These are phyloP conservation scores for Colletotrichum spinosum DNA, from an alignment of 2,329 filamentous ascomycete genomes.

Conservation along the genomic window DNA sequence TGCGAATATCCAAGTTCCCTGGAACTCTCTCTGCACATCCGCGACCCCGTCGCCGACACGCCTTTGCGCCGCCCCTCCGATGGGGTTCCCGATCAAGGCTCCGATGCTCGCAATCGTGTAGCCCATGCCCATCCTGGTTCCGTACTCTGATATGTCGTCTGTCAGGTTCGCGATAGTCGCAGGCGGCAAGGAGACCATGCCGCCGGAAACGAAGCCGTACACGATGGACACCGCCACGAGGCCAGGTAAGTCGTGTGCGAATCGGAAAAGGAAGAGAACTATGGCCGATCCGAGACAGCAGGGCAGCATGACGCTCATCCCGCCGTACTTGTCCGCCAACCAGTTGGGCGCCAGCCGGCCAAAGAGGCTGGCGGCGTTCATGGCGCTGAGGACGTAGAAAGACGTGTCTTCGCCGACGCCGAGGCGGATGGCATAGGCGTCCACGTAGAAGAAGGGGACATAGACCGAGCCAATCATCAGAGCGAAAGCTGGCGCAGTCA, in stretches of 20 bases:
- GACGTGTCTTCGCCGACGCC: constrained; percentile 28
- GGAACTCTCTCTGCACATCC: constrained; percentile 27
- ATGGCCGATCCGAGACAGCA: constrained; percentile 29
- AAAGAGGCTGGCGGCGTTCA: constrained; percentile 37
- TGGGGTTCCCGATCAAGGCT: constrained; percentile 35
- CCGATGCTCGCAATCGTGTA: constrained; percentile 35
- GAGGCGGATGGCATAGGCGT: constrained; percentile 27
- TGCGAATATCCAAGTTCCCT: constrained; percentile 31
- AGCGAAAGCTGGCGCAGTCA: constrained; percentile 21
- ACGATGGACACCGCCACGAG: constrained; percentile 29
- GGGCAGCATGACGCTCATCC: constrained; percentile 31
- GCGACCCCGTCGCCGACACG: not conserved
- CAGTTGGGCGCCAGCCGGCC: constrained; percentile 38
- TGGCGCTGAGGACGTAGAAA: constrained; percentile 36
- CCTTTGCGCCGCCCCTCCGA: constrained; percentile 29
- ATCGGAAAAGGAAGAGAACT: constrained; percentile 29
- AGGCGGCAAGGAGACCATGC: constrained; percentile 35
- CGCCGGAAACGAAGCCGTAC: constrained; percentile 38
- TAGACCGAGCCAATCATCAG: constrained; percentile 33
- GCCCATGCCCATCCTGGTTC: constrained; percentile 36
- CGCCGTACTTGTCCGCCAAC: constrained; percentile 35
- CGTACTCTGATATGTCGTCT: constrained; percentile 29
- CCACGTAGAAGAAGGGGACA: constrained; percentile 32
- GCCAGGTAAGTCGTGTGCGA: constrained; percentile 23
- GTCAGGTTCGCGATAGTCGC: constrained; percentile 33